phyloP scores from a whole-genome alignment of 228 moss, liverwort and hornwort species.

The Sphagnum fallax region DNA sequence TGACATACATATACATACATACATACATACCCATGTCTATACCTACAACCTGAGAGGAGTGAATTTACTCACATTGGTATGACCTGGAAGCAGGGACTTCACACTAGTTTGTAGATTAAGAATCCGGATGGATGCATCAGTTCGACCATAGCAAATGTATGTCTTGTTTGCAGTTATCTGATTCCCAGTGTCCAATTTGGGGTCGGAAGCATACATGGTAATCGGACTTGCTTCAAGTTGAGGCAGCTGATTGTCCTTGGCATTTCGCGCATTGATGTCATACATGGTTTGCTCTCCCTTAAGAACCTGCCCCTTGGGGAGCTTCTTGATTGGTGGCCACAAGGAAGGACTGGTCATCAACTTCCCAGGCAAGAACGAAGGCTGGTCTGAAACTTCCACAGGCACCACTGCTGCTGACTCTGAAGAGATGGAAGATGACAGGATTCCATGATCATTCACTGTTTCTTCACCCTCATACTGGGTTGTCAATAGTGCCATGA shows the following conservation, averaged over 20 bases:
- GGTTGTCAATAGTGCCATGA: conserved; percentile 7
- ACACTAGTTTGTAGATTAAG: conserved; percentile 41
- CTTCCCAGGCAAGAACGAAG: conserved; percentile 19
- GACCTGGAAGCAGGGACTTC: conserved; percentile 38
- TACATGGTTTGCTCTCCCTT: conserved; percentile 31
- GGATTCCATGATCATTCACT: neutral
- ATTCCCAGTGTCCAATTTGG: conserved; percentile 36
- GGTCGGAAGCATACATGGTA: conserved; percentile 45
- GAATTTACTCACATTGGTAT: conserved; percentile 21
- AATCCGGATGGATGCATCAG: conserved; percentile 39
- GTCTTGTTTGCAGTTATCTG: conserved; percentile 50
- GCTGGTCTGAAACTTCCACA: conserved; percentile 36
- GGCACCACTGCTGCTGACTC: conserved; percentile 1
- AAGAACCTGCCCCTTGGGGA: conserved; percentile 30
- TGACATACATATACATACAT: too few relatives aligned
- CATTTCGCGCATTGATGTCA: conserved; percentile 31
- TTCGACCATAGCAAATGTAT: conserved; percentile 48
- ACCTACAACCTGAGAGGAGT: too few relatives aligned
- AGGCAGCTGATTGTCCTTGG: conserved; percentile 30
- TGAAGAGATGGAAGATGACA: too few relatives aligned
- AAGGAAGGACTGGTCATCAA: conserved; percentile 14
- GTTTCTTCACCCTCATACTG: conserved; percentile 2
- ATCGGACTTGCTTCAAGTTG: conserved; percentile 47
- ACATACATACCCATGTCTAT: too few relatives aligned
- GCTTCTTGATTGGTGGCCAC: conserved; percentile 30